Base-by-base conservation (phyloP, 805 yeast species). In the Saturnispora bothae region DNA sequence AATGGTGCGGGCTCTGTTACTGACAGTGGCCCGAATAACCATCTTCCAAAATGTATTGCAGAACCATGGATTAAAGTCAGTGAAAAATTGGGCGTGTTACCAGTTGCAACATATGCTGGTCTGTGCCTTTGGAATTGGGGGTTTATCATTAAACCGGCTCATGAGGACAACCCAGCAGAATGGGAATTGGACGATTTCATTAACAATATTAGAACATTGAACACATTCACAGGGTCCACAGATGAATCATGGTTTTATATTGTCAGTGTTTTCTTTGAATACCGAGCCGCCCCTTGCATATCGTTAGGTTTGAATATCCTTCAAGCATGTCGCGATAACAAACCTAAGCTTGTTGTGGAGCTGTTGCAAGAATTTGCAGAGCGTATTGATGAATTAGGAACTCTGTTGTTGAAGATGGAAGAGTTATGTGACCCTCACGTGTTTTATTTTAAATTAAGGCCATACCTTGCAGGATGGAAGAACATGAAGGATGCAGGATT, bases 211-310 rank as follows among this genome's bases (percentile, higher is more conserved):
- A 80, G 86, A 38, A 80, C 94, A 1, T 71, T 83, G 43, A 75
- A 73, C 54, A 85, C 96, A 1, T 89, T 78, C 55, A 86, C 96
- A 0, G 96, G 96, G 1, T 73, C 85, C 4, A 73, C 78, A 30
- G 96, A 88, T 59, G 97, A 88, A 59, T 73, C 82, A 47, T 88
- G 97, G 97, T 88, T 88, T 56, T 88, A 84, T 57, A 64, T 86
- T 42, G 89, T 88, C 8, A 78, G 92, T 50, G 89, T 85, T 1
- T 83, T 76, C 46, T 83, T 89, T 51, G 97, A 88, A 59, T 69
- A 74, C 48, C 74, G 69, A 43, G 95, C 96, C 30, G 89, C 92
- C 0, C 67, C 71, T 10, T 73, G 84, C 40, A 61, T 88, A 29
- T 65, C 66, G 2, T 60, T 69, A 18, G 95, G 95, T 1, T 54